Base-by-base conservation (phyloP, 1,284 basidiomycete genomes). In the Grifola frondosa region DNA sequence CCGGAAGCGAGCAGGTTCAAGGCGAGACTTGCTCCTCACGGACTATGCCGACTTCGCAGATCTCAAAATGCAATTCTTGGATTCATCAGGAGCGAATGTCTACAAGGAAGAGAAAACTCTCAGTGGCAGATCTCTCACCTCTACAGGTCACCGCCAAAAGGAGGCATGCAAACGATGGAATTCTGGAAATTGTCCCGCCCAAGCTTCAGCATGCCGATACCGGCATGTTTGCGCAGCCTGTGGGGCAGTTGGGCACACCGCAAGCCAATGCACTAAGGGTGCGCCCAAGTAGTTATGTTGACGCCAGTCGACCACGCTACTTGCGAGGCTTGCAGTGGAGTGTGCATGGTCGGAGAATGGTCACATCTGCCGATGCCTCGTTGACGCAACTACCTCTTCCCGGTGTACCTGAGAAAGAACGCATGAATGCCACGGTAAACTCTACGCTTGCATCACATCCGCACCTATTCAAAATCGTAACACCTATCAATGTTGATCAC, bases 381-480 rank as follows among this genome's bases (percentile, higher is more conserved):
- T 12, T 36, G n/a, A 8, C 8, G 19, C 33, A 16, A n/a, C 2
- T 6, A 5, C 48, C 49, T 2, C 8, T 56, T 8, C 53, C 53
- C 0, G 29, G 20, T 23, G 40, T 42, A 8, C 53, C 52, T 8
- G 16, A 28, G 10, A 2, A 20, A 16, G 48, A 31, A 19, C 20
- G 25, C 4, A 16, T 39, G 7, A 40, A 56, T 29, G 12, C 24
- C 7, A 22, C 29, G 21, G 44, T 45, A 2, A 17, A 37, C 13
- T 11, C 6, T 2, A 53, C 53, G 1, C 12, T 42, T 2, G 3
- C 9, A 16, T 1, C 2, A 13, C 25, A 59, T n/a, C 53, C 60
- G 2, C 28, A 65, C 5, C 52, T 70, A 0, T 70, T 71, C 49
- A 50, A 60, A 20, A 60, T 70, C 16, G 60, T 61, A 9, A 63